Conservation (phyloP, 2,329 filamentous ascomycete species). For the Lithohypha guttulata region DNA sequence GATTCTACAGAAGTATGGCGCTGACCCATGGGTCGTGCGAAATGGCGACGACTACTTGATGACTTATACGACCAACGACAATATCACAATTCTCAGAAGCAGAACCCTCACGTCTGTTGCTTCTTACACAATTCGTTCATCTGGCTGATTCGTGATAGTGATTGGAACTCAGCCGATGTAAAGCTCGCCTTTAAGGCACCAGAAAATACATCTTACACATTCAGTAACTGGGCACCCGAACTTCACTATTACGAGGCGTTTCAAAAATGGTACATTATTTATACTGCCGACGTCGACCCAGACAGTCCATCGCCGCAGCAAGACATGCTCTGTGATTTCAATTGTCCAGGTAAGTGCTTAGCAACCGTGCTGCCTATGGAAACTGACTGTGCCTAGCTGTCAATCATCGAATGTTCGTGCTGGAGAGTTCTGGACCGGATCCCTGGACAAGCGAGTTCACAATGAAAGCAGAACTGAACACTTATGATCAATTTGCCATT, state of each 20-base stretch:
- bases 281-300: slow-evolving; percentile 39
- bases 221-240: slow-evolving; percentile 42
- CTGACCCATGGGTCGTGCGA: slow-evolving; percentile 32
- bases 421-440: slow-evolving; percentile 33
- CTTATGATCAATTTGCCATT: slow-evolving; percentile 44
- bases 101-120: slow-evolving; percentile 26
- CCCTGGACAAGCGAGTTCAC: slow-evolving; percentile 37
- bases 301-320: slow-evolving; percentile 37
- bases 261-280: slow-evolving; percentile 42
- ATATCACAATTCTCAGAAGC: slow-evolving; percentile 32
- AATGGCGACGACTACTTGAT: slow-evolving; percentile 34
- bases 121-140: not conserved
- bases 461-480: slow-evolving; percentile 38
- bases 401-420: slow-evolving; percentile 42
- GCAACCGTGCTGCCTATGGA: too few species aligned
- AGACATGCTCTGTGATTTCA: slow-evolving; percentile 40
- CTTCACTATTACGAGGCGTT: slow-evolving; percentile 34
- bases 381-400: too few species aligned
- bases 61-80: slow-evolving; percentile 32
- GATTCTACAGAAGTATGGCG: slow-evolving; percentile 30
- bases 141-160: slow-evolving; percentile 14
- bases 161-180: slow-evolving; percentile 32
- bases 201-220: slow-evolving; percentile 34
- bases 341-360: too few species aligned
- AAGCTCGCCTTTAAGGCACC: slow-evolving; percentile 30